phyloP scores from a whole-genome alignment of 805 yeast genomes.

The Metschnikowia similis region DNA sequence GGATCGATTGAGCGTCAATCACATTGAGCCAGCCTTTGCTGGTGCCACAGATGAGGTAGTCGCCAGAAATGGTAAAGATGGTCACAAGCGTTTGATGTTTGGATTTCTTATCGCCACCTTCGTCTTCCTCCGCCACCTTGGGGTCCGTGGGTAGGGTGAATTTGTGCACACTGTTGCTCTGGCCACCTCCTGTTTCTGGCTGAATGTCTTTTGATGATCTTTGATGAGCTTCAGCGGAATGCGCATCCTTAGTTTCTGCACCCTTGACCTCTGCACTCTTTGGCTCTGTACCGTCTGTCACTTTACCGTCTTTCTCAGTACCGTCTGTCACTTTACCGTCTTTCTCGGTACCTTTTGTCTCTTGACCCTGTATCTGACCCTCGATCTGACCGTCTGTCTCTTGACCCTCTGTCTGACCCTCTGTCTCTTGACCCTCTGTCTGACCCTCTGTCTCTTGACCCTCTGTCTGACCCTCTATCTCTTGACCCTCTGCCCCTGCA shows the following conservation, averaged over 20 bases:
- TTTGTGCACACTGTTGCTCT: no score
- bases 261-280: neutral
- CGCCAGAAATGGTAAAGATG: conserved; percentile 50
- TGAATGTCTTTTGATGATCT: no score
- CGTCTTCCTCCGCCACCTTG: conserved; percentile 4
- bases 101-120: conserved; percentile 10
- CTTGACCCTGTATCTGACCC: neutral
- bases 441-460: no score
- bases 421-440: neutral
- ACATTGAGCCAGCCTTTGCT: conserved; percentile 74
- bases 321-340: neutral
- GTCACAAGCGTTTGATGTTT: conserved; percentile 47
- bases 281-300: neutral
- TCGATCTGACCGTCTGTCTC: no score
- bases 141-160: conserved; percentile 19
- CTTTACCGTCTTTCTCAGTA: neutral
- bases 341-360: no score
- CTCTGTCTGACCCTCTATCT: neutral
- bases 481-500: neutral
- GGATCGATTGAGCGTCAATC: conserved; percentile 24
- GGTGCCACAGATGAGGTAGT: conserved; percentile 66
- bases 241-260: no score
- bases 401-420: neutral
- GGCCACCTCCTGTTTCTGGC: no score
- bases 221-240: no score